Evolutionary conservation across 2,329 filamentous ascomycete species (phyloP), one percentile per base, ranked within the genome.

Genomic region (Phyllosticta paracitricarpa): DNA sequence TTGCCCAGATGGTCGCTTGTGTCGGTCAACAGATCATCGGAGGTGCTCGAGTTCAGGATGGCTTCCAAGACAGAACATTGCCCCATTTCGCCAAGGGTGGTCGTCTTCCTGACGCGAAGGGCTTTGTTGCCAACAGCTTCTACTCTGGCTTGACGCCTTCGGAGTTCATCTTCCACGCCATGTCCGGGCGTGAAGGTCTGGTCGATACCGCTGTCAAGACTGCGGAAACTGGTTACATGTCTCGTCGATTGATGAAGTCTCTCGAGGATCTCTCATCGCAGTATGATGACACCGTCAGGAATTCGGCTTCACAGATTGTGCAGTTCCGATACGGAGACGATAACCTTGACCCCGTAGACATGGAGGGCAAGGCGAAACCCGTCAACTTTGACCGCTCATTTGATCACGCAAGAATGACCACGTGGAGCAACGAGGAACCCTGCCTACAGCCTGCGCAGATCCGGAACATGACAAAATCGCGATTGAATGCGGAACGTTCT

Each of bases 191-290:
- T 85, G 94, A 97, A 84, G 94, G 94, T 84, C 79, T 99, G 66
- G 92, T 99, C 70, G 94, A 99, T 83, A 99, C 94, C 2, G 94
- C 94, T 64, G 94, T 97, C 77, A 99, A 99, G 79, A 99, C 94
- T 59, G 94, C 94, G 59, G 94, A 99, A 75, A 99, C 94, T 10
- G 94, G 94, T 65, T 99, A 99, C 77, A 99, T 99, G 94, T 97
- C 93, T 65, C 87, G 94, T 77, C 87, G 94, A 67, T 75, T 99
- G 71, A 99, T 99, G 93, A 99, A 99, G 76, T 96, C 91, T 2
- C 77, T 99, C 56, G 94, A 99, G 72, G 94, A 99, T 79, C 78
- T 97, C 2, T 96, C 92, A 0, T 91, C 89, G 0, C 86, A 91
- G 68, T 99, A 99, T 69, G 94, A 99, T 69, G 85, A 95, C 68